These are phyloP conservation scores for Echinosophora koreensis DNA, from an alignment of 306 rosid species.

Conservation along the genomic window DNA sequence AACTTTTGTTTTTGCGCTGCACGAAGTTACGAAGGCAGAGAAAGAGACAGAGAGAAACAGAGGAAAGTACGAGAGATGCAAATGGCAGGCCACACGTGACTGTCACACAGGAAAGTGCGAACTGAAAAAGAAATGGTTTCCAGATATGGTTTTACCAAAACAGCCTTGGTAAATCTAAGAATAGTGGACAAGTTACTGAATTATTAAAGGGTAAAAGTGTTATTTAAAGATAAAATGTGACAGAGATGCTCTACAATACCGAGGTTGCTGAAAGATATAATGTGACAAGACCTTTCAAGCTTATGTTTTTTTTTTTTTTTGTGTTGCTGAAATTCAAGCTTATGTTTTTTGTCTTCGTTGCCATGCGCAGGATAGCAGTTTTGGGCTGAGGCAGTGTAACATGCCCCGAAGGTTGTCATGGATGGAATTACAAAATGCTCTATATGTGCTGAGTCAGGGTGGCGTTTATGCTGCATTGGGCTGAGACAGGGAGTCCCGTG, in stretches of 20 bases:
- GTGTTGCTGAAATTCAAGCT: conserved; percentile 14
- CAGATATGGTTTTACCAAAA: conserved; percentile 13
- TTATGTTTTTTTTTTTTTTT: not conserved
- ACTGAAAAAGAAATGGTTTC: conserved; percentile 22
- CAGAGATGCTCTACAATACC: conserved; percentile 40
- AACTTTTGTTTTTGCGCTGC: not conserved
- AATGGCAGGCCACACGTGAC: conserved; percentile 48
- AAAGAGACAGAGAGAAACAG: conserved; percentile 25
- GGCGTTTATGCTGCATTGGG: too few relatives aligned
- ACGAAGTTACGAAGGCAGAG: not conserved
- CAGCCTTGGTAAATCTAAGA: not conserved
- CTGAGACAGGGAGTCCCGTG: too few relatives aligned
- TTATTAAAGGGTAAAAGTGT: conserved; percentile 28
- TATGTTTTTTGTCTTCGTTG: not conserved
- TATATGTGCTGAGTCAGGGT: too few relatives aligned
- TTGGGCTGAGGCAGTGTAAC: not conserved
- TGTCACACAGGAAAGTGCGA: conserved; percentile 38
- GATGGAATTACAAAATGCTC: not conserved
- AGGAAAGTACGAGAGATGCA: conserved; percentile 37
- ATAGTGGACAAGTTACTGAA: conserved; percentile 23
- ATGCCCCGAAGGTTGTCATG: not conserved
- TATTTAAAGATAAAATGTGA: not conserved
- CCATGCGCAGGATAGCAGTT: not conserved
- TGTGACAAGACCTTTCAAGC: conserved; percentile 13
- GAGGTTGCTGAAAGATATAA: conserved; percentile 37